Conservation (phyloP, 805 yeast genomes). For the Yarrowia keelungensis region DNA sequence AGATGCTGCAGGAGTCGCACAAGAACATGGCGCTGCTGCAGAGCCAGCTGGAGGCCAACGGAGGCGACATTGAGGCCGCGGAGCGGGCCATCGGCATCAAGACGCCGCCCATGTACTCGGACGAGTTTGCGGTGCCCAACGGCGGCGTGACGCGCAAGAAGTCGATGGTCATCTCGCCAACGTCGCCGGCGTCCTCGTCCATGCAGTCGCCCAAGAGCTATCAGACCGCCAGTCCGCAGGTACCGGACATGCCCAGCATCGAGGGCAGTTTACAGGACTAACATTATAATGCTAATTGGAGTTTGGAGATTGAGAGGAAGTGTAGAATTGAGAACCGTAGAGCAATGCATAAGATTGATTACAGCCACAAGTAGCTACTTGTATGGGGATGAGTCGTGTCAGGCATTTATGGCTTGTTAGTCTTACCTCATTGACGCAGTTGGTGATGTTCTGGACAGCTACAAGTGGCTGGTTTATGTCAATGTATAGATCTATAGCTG, state of each 20-base stretch:
- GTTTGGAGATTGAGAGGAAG: background rate
- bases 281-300: slow-evolving; percentile 21
- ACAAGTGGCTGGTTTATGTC: too few relatives aligned
- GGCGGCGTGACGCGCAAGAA: slow-evolving; percentile 23
- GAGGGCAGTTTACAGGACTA: slow-evolving; percentile 36
- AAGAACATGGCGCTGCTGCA: slow-evolving; percentile 51
- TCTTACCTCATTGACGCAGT: too few relatives aligned
- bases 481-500: too few relatives aligned
- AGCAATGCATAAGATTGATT: too few relatives aligned
- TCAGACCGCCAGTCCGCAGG: slow-evolving; percentile 25
- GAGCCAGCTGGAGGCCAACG: slow-evolving; percentile 39
- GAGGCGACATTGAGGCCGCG: slow-evolving; percentile 37
- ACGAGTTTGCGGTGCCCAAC: slow-evolving; percentile 33
- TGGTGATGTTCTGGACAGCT: too few relatives aligned
- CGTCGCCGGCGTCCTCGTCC: slow-evolving; percentile 33
- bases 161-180: slow-evolving; percentile 23
- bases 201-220: slow-evolving; percentile 26
- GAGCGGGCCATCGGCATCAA: slow-evolving; percentile 31
- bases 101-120: slow-evolving; percentile 34
- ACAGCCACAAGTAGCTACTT: too few relatives aligned
- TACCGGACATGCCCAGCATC: slow-evolving; percentile 36
- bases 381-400: too few relatives aligned
- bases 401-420: too few relatives aligned
- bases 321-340: too few relatives aligned
- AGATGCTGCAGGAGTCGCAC: slow-evolving; percentile 78